Percentiles rank a stretch among this genome's conserved stretches.
These are phyloP conservation scores for Plectranthus barbatus DNA, from an alignment of 257 asterid species.

Conservation along the genomic window DNA sequence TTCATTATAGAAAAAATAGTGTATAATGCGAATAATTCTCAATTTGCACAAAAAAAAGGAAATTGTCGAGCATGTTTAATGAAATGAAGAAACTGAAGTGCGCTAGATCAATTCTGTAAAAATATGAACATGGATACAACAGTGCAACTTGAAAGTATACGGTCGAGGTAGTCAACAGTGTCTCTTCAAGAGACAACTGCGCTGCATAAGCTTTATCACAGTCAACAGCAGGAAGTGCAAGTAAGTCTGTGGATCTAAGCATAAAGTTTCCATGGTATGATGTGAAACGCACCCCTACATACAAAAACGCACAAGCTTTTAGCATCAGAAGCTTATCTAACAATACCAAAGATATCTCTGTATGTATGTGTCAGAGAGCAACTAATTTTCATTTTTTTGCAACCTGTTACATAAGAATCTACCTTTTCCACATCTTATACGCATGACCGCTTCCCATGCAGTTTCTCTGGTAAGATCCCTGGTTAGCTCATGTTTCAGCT, in stretches of 20 bases:
- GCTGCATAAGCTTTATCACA: constrained; percentile 98
- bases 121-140: constrained; percentile 67
- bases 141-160: constrained; percentile 93
- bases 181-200: constrained; percentile 89
- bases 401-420: constrained; percentile 9
- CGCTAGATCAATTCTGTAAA: constrained; percentile 6
- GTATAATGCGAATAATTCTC: background rate
- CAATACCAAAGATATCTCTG: background rate
- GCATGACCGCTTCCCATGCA: constrained; percentile 99
- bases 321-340: constrained; percentile 15
- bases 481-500: constrained; percentile 68
- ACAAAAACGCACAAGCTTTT: constrained; percentile 13
- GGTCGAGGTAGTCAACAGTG: constrained; percentile 69
- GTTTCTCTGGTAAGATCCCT: constrained; percentile 97
- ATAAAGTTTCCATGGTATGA: constrained; percentile 97
- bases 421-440: constrained; percentile 99
- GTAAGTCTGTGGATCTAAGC: constrained; percentile 91
- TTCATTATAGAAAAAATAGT: background rate
- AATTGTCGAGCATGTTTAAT: background rate
- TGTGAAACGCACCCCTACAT: constrained; percentile 87
- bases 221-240: constrained; percentile 97
- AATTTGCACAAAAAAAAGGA: constrained; percentile 3
- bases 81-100: constrained; percentile 6
- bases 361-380: background rate
- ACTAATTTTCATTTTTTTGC: background rate